A percentile compares a stretch with the other conserved stretches of the same genome.
Evolutionary conservation across 257 asterid genomes (phyloP).

Genomic region (Solanum virginianum): DNA sequence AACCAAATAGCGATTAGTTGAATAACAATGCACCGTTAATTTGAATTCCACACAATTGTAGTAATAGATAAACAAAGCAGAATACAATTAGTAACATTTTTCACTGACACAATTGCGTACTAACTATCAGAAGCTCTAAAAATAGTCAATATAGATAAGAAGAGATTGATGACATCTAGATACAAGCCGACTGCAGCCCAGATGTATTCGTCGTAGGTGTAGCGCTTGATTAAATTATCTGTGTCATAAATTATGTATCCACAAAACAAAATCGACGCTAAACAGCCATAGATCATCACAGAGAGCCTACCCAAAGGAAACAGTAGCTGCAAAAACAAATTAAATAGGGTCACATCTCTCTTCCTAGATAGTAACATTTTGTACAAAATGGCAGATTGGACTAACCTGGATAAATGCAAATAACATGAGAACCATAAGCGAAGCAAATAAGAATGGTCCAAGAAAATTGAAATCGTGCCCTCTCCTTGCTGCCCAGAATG

Average conservation of each 20-base stretch:
- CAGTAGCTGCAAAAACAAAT: slow-evolving; percentile 20
- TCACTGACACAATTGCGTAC: neutral
- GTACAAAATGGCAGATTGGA: too few species aligned
- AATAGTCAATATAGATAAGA: slow-evolving; percentile 15
- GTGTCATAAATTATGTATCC: slow-evolving; percentile 47
- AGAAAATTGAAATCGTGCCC: slow-evolving; percentile 54
- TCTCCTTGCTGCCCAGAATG: slow-evolving; percentile 68
- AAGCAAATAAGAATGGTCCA: slow-evolving; percentile 31
- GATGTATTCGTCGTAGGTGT: slow-evolving; percentile 38
- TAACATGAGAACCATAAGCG: slow-evolving; percentile 15
- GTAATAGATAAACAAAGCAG: too few species aligned
- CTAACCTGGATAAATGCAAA: slow-evolving; percentile 38
- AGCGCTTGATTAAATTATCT: slow-evolving; percentile 28
- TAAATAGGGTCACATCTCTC: neutral
- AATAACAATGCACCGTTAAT: too few species aligned
- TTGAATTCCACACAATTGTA: too few species aligned
- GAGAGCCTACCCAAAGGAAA: slow-evolving; percentile 39
- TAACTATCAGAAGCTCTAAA: slow-evolving; percentile 19
- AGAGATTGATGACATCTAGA: slow-evolving; percentile 45
- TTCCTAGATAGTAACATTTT: neutral
- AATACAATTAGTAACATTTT: too few species aligned
- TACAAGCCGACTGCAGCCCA: slow-evolving; percentile 49
- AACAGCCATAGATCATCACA: slow-evolving; percentile 24
- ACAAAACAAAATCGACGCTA: slow-evolving; percentile 25
- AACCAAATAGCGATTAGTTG: too few species aligned